Evolutionary conservation across 2,329 filamentous ascomycete species (phyloP), one percentile per base, ranked within the genome.

Genomic region (Colletotrichum horii): DNA sequence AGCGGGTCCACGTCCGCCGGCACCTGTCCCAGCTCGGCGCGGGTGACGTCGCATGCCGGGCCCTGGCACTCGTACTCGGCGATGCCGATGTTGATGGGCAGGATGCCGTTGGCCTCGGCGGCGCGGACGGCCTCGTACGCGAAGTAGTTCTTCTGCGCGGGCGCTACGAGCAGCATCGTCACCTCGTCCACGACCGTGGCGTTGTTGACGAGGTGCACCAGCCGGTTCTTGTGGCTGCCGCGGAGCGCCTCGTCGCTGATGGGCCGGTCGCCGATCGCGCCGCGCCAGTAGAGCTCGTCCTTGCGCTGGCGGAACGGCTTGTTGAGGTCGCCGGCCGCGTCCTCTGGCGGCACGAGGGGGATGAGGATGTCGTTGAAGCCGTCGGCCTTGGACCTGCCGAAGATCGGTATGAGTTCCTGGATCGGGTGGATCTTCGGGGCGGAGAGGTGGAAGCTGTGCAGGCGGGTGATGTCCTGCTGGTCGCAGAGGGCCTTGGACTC

Each of bases 361-460:
- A 96, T 93, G 26, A 96, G 84, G 38, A 97, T 94, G 81, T 97
- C 95, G 77, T 90, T 91, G 84, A 94, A 96, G 6, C 92, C 92
- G 60, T 90, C 88, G 2, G 93, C 91, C 79, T 95, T 95, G 65
- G 92, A 93, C 74, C 94, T 89, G 77, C 94, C 94, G 84, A 97
- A 97, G 14, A 97, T 86, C 0, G 95, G 95, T 3, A 94, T 84
- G 6, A 97, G 87, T 24, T 93, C 88, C 76, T 91, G 89, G 2
- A 93, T 89, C 0, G 92, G 90, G 65, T 91, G 90, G 77, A 91
- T 87, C 1, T 90, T 87, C 9, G 93, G 90, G 0, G 93, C 90
- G 0, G 90, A 91, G 55, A 94, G 87, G 81, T 94, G 92, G 80
- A 96, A 92, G 56, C 94, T 93, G 79, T 96, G 94, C 2, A 96